phyloP scores from a whole-genome alignment of 192 early-diverging fungal species.

The Coemansia sp. region DNA sequence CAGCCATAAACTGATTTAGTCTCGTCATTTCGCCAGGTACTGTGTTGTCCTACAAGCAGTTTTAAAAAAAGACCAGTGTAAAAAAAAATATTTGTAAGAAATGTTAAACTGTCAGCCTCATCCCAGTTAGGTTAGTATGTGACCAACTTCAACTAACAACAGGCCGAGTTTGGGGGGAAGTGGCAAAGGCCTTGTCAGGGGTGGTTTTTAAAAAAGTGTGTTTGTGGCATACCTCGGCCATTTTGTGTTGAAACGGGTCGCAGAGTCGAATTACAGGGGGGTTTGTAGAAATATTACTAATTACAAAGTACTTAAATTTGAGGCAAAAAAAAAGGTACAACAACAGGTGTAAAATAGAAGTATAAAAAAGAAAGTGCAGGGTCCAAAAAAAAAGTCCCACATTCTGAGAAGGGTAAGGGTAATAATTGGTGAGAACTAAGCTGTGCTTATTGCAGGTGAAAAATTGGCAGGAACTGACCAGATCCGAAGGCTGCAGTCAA shows the following conservation, averaged over 20 bases:
- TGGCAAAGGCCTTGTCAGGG: not conserved
- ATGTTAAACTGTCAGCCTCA: not conserved
- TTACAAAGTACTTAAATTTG: not conserved
- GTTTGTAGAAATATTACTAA: not conserved
- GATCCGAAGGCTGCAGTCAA: constrained; percentile 18
- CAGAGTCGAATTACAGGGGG: not conserved
- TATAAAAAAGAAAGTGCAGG: not conserved
- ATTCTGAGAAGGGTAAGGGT: no score
- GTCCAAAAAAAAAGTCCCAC: not conserved
- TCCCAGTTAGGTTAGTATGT: not conserved
- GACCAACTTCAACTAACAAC: not conserved
- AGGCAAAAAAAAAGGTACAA: not conserved
- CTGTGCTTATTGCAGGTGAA: not conserved
- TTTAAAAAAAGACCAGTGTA: not conserved
- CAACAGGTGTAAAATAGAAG: not conserved
- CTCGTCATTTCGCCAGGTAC: constrained; percentile 53
- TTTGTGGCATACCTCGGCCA: constrained; percentile 3
- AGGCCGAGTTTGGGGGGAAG: not conserved
- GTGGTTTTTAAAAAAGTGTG: not conserved
- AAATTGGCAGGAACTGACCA: constrained; percentile 25
- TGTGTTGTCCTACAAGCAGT: constrained; percentile 45
- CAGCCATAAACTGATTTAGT: constrained; percentile 62
- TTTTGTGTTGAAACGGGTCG: not conserved
- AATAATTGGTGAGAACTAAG: no score
- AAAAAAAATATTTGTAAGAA: not conserved